Evolutionary conservation across 768 basidiomycete species (phyloP), one percentile per base, ranked within the genome.

Genomic region (Hygrocybe coccinea): DNA sequence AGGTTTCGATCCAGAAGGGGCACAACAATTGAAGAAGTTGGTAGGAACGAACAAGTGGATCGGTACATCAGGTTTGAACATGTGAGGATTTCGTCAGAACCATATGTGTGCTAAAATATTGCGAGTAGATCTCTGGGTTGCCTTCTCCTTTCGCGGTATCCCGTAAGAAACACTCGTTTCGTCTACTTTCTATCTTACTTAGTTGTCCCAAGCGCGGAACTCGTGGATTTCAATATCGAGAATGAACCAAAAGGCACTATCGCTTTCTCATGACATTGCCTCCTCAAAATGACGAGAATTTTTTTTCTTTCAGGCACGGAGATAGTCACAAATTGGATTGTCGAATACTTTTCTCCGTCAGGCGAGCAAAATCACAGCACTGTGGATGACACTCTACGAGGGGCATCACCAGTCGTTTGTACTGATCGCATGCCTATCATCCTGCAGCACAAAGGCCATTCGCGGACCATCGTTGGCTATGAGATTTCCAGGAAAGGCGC

Each of bases 401-500:
- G 68, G 1, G 76, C 78, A 2, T 72, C 76, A 0, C 76, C 84
- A 3, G 76, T 94, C 7, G 61, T 75, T 9, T 66, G 75, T 24
- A 86, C 88, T 0, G 69, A 80, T 19, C 83, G 79, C 61, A 85
- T 91, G 81, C 93, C 93, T 8, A 64, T 97, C 29, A 85, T 95
- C 41, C 73, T 95, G 49, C 86, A 95, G 73, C 84, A 90, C 63
- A 67, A 77, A 6, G 91, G 91, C 0, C 93, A 97, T 71, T 97
- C 93, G n/a, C 72, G 88, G 22, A 86, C 87, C 3, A 83, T 97
- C 11, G 78, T 97, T 2, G 93, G 93, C 1, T 94, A 87, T 61
- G 91, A 95, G 67, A 69, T 85, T 37, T 75, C 74, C 52, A 80
- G 77, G 60, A 73, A 74, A 14, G 85, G 83, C 6, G 68, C 72